phyloP scores from a whole-genome alignment of 148 eudicot species.

The Cornus controversa region DNA sequence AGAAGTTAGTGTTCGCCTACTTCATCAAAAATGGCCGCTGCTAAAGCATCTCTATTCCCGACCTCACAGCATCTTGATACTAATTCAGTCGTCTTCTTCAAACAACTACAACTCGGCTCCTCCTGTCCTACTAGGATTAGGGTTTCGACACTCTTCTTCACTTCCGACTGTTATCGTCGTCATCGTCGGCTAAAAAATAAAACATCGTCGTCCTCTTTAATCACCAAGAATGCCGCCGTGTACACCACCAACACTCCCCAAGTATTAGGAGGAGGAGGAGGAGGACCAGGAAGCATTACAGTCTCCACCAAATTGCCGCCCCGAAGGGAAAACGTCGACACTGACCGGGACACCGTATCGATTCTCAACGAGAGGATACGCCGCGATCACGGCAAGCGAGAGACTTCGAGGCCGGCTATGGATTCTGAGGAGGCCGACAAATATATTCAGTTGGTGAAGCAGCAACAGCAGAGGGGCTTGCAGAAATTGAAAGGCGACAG shows the following conservation, averaged over 20 bases:
- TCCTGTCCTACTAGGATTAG: not conserved
- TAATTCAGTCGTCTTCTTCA: not conserved
- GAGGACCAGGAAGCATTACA: too few species aligned
- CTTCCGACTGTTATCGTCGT: not conserved
- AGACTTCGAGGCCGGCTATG: slow-evolving; percentile 34
- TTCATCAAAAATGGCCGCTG: not conserved
- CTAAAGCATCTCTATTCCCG: not conserved
- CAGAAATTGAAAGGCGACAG: slow-evolving; percentile 60
- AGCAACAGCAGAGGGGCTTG: slow-evolving; percentile 81
- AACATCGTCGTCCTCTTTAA: not conserved
- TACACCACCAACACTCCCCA: slow-evolving; percentile 13
- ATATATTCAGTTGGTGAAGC: slow-evolving; percentile 74
- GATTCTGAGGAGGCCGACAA: slow-evolving; percentile 71
- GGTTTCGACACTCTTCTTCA: not conserved
- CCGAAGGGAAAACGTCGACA: slow-evolving; percentile 17
- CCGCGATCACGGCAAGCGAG: slow-evolving; percentile 35
- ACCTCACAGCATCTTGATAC: not conserved
- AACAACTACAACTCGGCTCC: not conserved
- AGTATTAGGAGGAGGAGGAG: not conserved
- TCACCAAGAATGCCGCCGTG: slow-evolving; percentile 23
- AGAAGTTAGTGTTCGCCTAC: too few species aligned
- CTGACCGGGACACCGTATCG: slow-evolving; percentile 53
- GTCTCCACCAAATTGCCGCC: slow-evolving; percentile 14
- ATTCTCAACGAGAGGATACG: slow-evolving; percentile 41
- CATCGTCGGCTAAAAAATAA: not conserved